Conservation (phyloP, 1,284 basidiomycete genomes). For the Phellopilus nigrolimitatus region DNA sequence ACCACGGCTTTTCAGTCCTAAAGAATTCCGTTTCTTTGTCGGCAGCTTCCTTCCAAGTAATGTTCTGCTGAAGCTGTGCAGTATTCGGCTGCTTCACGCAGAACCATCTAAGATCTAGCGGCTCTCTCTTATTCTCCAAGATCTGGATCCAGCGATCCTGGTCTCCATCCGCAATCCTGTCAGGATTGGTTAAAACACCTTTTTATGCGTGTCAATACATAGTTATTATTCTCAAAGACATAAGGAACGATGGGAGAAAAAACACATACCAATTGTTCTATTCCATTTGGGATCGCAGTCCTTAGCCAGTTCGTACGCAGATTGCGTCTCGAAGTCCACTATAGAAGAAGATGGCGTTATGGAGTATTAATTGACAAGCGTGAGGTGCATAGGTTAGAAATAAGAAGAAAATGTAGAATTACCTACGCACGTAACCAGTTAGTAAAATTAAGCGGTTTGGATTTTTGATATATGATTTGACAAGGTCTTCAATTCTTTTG, state of each 20-base stretch:
- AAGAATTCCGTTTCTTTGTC: conserved; percentile 66
- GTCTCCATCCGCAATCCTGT: conserved; percentile 61
- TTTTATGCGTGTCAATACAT: not conserved
- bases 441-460: conserved; percentile 65
- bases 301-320: conserved; percentile 54
- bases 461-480: conserved; percentile 54
- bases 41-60: conserved; percentile 58
- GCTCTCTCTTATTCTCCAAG: conserved; percentile 51
- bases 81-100: conserved; percentile 64
- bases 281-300: conserved; percentile 51
- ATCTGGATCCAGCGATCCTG: conserved; percentile 56
- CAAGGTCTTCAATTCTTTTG: conserved; percentile 53
- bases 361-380: too few relatives aligned
- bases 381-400: too few relatives aligned
- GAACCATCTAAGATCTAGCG: conserved; percentile 63
- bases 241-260: not conserved
- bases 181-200: conserved; percentile 80
- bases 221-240: not conserved
- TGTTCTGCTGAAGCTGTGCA: conserved; percentile 30
- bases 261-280: conserved; percentile 59
- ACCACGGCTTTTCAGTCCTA: conserved; percentile 51
- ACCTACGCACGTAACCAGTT: conserved; percentile 73
- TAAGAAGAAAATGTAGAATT: conserved; percentile 25
- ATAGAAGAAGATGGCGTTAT: too few relatives aligned
- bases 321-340: conserved; percentile 79